Base-by-base conservation (phyloP, 768 basidiomycete genomes). In the Phylloporus sp. region DNA sequence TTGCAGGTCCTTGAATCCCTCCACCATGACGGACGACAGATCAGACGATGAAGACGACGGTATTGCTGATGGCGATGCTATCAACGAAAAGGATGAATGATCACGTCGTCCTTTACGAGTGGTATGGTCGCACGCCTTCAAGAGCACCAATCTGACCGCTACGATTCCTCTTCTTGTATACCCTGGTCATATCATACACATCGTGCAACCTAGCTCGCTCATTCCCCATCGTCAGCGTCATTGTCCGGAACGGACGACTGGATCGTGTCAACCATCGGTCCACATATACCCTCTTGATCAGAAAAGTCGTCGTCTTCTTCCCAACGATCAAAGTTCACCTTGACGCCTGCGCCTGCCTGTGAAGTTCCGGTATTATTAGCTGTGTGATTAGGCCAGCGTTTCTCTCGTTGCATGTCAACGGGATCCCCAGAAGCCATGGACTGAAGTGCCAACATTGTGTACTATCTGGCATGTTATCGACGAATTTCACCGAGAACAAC, bases 11-110 rank as follows among this genome's bases (percentile, higher is more conserved):
- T 28, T 89, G 22, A 66, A 64, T 4, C 72, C 72, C 7, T 56
- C 56, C 27, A 61, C 67, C 24, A 68, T 78, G 10, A 75, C 74
- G 15, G 93, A 96, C 59, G 84, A 81, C 3, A 74, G 93, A 37
- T 94, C 91, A 1, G 92, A 90, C 44, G 86, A 85, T 53, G 85
- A 87, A 52, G 82, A 71, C 38, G 72, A 83, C 29, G 77, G 60
- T 13, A 62, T 58, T n/a, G 64, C 68, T 9, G 53, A 62, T 9
- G 60, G 54, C 44, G 58, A 62, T n/a, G 55, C 46, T 14, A 50
- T 55, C 23, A 38, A 59, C 18, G 53, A 58, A 38, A 64, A 72
- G 46, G 59, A 69, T 29, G 62, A 73, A 1, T 67, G 49, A 58
- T 17, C 32, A 33, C 13, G 20, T 39, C 15, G n/a, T n/a, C n/a